A percentile compares a stretch with the other conserved stretches of the same genome.
Conservation (phyloP, 2,329 filamentous ascomycete genomes). For the Penicillium oxalicum region DNA sequence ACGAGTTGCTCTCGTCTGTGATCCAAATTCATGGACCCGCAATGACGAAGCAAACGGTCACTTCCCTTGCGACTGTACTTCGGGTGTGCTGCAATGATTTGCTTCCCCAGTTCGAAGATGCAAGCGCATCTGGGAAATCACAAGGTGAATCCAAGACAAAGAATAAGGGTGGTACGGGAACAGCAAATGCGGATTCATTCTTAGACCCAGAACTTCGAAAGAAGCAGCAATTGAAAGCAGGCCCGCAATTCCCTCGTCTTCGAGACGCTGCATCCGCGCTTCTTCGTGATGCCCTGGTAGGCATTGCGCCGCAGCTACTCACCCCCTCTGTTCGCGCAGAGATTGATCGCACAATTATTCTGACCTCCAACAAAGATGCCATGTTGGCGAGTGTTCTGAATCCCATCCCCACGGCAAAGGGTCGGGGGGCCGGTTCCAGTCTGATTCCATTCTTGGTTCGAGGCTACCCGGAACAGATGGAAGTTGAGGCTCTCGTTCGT, state of each 20-base stretch:
- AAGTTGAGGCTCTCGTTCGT: conserved; percentile 63
- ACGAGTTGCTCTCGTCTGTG: conserved; percentile 53
- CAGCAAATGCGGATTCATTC: conserved; percentile 65
- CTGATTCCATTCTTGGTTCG: conserved; percentile 73
- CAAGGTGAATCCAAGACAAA: conserved; percentile 40
- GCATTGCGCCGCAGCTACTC: conserved; percentile 60
- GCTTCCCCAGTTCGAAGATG: conserved; percentile 46
- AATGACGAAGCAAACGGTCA: conserved; percentile 60
- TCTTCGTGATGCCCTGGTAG: conserved; percentile 56
- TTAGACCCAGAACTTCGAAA: conserved; percentile 45
- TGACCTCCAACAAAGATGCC: conserved; percentile 61
- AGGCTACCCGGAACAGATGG: conserved; percentile 56
- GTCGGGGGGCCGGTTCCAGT: conserved; percentile 59
- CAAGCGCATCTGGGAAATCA: conserved; percentile 14
- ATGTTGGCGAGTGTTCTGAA: conserved; percentile 80
- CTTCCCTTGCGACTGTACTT: conserved; percentile 57
- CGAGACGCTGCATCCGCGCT: conserved; percentile 54
- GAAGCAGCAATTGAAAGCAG: conserved; percentile 14
- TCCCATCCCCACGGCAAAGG: conserved; percentile 60
- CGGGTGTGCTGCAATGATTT: conserved; percentile 70
- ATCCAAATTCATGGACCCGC: conserved; percentile 59
- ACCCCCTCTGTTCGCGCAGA: conserved; percentile 66
- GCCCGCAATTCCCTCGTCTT: conserved; percentile 38
- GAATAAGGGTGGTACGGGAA: conserved; percentile 30
- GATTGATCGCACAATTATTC: conserved; percentile 73